Percentiles rank a stretch among this genome's conserved stretches.
phyloP scores from a whole-genome alignment of 2,329 filamentous ascomycete species.

The Diaporthe vaccinii region DNA sequence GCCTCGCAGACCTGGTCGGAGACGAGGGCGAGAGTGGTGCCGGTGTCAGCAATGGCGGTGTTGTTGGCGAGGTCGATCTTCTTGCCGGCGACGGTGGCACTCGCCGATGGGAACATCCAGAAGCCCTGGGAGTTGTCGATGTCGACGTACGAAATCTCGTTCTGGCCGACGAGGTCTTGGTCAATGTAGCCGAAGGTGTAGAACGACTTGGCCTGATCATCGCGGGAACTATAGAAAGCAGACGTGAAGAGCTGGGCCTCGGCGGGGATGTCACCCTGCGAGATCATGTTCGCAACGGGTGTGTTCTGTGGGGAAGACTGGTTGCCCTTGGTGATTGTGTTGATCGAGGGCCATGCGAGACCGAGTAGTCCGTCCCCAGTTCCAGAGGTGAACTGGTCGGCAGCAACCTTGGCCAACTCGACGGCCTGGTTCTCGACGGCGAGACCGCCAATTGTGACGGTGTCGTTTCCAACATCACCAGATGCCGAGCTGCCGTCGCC shows the following conservation, averaged over 20 bases:
- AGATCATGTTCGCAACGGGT: slow-evolving; percentile 78
- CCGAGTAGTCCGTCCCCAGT: slow-evolving; percentile 76
- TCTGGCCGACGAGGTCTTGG: slow-evolving; percentile 67
- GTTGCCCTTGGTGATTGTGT: slow-evolving; percentile 63
- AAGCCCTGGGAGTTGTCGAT: slow-evolving; percentile 76
- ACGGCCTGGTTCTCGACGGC: slow-evolving; percentile 72
- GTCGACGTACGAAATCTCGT: slow-evolving; percentile 70
- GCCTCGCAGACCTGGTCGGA: slow-evolving; percentile 71
- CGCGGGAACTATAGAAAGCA: slow-evolving; percentile 70
- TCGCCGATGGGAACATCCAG: slow-evolving; percentile 74
- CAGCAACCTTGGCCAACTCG: slow-evolving; percentile 73
- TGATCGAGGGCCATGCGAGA: slow-evolving; percentile 74
- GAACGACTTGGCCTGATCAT: slow-evolving; percentile 67
- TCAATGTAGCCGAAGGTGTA: slow-evolving; percentile 83
- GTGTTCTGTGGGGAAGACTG: slow-evolving; percentile 67
- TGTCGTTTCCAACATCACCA: slow-evolving; percentile 75
- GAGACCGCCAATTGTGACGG: slow-evolving; percentile 72
- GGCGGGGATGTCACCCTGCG: slow-evolving; percentile 59
- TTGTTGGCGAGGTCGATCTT: slow-evolving; percentile 66
- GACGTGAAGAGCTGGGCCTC: slow-evolving; percentile 73
- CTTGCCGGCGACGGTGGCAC: slow-evolving; percentile 69
- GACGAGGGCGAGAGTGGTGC: slow-evolving; percentile 76
- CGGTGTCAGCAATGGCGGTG: slow-evolving; percentile 79
- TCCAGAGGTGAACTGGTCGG: slow-evolving; percentile 67
- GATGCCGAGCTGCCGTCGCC: slow-evolving; percentile 77